Evolutionary conservation across 2,329 filamentous ascomycete species (phyloP).

Genomic region (Hypoxylon sp.): DNA sequence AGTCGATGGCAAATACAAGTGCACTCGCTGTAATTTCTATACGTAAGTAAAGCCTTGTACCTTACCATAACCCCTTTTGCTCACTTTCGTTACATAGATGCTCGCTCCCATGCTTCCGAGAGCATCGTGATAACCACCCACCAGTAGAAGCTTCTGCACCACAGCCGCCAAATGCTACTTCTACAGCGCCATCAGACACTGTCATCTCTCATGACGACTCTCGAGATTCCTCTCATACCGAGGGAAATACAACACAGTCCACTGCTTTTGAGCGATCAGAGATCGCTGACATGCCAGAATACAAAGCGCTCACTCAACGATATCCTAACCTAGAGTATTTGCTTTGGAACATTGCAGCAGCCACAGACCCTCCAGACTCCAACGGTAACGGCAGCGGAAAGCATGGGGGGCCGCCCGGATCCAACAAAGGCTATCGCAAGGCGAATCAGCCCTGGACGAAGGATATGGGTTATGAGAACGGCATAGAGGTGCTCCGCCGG

Average conservation of each 20-base stretch:
- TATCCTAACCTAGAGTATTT: constrained; percentile 51
- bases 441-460: constrained; percentile 67
- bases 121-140: constrained; percentile 66
- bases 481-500: constrained; percentile 67
- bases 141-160: constrained; percentile 50
- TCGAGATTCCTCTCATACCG: background rate
- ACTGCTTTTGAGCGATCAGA: constrained; percentile 30
- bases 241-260: constrained; percentile 10
- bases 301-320: constrained; percentile 49
- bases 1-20: constrained; percentile 72
- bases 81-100: constrained; percentile 60
- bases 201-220: constrained; percentile 4
- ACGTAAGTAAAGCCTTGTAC: constrained; percentile 63
- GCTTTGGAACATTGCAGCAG: constrained; percentile 52
- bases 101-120: constrained; percentile 70
- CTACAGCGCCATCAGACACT: background rate
- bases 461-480: constrained; percentile 70
- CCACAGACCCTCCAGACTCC: constrained; percentile 51
- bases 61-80: constrained; percentile 3
- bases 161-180: background rate
- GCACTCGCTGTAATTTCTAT: constrained; percentile 69
- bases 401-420: constrained; percentile 16
- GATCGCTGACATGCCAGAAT: constrained; percentile 52
- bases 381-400: constrained; percentile 24
- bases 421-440: constrained; percentile 53